Evolutionary conservation across 2,329 filamentous ascomycete genomes (phyloP), one percentile per base, ranked within the genome.

Genomic region (Phyllosticta citriasiana): DNA sequence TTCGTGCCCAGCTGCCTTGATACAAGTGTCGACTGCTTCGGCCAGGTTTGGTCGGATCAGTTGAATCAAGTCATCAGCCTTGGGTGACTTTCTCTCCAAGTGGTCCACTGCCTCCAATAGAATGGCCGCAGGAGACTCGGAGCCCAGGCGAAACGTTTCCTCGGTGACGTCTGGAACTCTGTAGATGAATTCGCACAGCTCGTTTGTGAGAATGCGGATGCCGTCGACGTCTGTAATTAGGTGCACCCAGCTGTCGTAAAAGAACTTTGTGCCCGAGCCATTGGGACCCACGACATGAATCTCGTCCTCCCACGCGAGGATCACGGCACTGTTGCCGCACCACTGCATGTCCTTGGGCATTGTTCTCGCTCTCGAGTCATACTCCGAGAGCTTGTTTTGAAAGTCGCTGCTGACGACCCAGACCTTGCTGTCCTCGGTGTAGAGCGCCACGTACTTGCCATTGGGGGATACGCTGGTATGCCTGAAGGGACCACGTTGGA

Each of bases 291-390:
- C 88, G 27, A 99, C 82, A 70, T 97, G 94, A 3, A 99, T 87
- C 73, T 99, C 94, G 70, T 99, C 94, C 70, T 97, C 94, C 94
- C 94, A 99, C 0, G 92, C 92, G 67, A 99, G 85, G 27, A 96
- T 84, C 3, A 94, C 88, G 14, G 92, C 91, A 73, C 97, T 93
- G 68, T 94, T 93, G 4, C 94, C 94, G 73, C 94, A 99, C 94
- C 94, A 99, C 68, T 94, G 88, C 64, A 99, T 82, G 65, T 94
- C 90, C 67, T 90, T 88, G 3, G 94, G 94, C 1, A 87, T 82
- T 4, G 91, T 96, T 72, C 88, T 88, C 9, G 90, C 92, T 66
- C 87, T 87, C 0, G 92, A 93, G 69, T 96, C 86, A 71, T 97
- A 93, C 75, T 97, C 92, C 71, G 91, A 93, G 64, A 96, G 80